Evolutionary conservation across 805 yeast species (phyloP).

Genomic region (Saccharomycopsis schoenii): DNA sequence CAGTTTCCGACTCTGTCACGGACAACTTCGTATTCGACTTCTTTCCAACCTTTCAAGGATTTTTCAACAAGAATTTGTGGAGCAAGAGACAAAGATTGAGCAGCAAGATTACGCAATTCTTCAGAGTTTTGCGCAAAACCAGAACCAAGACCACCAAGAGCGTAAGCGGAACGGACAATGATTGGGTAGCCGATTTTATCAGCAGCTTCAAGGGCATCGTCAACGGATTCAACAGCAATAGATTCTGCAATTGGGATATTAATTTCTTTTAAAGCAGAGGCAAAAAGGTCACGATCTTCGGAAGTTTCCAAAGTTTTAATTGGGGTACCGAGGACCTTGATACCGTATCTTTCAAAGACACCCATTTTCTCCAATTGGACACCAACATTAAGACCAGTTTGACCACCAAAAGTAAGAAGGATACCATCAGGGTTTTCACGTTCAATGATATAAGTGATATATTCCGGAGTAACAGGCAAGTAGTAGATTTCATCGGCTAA

Average conservation of each 20-base stretch:
- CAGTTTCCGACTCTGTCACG: slow-evolving; percentile 95
- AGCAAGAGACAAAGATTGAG: slow-evolving; percentile 80
- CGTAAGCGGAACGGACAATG: slow-evolving; percentile 94
- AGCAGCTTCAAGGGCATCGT: slow-evolving; percentile 90
- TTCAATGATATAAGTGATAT: slow-evolving; percentile 89
- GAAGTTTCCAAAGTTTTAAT: slow-evolving; percentile 91
- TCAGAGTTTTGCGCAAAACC: slow-evolving; percentile 83
- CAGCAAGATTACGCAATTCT: slow-evolving; percentile 78
- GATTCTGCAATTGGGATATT: slow-evolving; percentile 95
- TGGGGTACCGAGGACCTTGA: slow-evolving; percentile 96
- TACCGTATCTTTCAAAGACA: slow-evolving; percentile 78
- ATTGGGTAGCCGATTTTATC: slow-evolving; percentile 84
- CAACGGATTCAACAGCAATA: slow-evolving; percentile 87
- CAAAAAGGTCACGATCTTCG: slow-evolving; percentile 94
- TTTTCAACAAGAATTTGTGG: slow-evolving; percentile 96
- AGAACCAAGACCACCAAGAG: slow-evolving; percentile 95
- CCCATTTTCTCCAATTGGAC: slow-evolving; percentile 93
- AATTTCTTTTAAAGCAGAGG: slow-evolving; percentile 90
- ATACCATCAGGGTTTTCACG: slow-evolving; percentile 96
- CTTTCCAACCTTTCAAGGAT: slow-evolving; percentile 98
- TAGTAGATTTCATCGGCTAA: slow-evolving; percentile 93
- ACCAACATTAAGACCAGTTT: slow-evolving; percentile 94
- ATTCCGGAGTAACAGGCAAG: slow-evolving; percentile 94
- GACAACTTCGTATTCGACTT: slow-evolving; percentile 96
- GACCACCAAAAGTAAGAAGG: slow-evolving; percentile 95